Percentiles rank a stretch among this genome's conserved stretches.
phyloP scores from a whole-genome alignment of 1,284 basidiomycete genomes.

The Marasmius oreades region DNA sequence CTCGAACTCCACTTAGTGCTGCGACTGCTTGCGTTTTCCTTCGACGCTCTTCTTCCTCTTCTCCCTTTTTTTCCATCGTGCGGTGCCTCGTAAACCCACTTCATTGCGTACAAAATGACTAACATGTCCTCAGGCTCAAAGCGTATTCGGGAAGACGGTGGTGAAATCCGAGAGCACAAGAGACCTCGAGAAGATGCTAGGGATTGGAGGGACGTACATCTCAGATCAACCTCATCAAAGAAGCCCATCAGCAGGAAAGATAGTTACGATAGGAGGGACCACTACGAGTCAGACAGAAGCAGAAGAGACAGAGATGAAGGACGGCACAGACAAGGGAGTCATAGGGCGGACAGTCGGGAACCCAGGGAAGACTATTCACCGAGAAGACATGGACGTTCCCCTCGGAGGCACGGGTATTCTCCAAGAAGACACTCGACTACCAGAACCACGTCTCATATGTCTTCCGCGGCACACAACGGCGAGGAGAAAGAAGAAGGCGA shows the following conservation, averaged over 20 bases:
- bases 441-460: neutral
- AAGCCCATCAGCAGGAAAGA: constrained; percentile 32
- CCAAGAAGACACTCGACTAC: neutral
- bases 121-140: constrained; percentile 80
- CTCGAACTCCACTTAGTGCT: neutral
- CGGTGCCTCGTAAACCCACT: constrained; percentile 75
- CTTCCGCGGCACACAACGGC: constrained; percentile 22
- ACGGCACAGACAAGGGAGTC: neutral
- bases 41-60: neutral
- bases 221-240: constrained; percentile 38
- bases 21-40: neutral
- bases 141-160: constrained; percentile 65
- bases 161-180: constrained; percentile 36
- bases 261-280: constrained; percentile 30
- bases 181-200: constrained; percentile 56
- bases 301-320: constrained; percentile 7
- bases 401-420: neutral
- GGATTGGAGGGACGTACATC: constrained; percentile 76
- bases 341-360: neutral
- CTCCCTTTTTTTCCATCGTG: constrained; percentile 56
- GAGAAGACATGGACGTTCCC: neutral
- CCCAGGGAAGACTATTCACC: neutral
- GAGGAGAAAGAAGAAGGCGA: constrained; percentile 77
- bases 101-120: constrained; percentile 59
- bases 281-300: constrained; percentile 12